Base-by-base conservation (phyloP, 306 rosid genomes). In the Hylodesmum podocarpum region DNA sequence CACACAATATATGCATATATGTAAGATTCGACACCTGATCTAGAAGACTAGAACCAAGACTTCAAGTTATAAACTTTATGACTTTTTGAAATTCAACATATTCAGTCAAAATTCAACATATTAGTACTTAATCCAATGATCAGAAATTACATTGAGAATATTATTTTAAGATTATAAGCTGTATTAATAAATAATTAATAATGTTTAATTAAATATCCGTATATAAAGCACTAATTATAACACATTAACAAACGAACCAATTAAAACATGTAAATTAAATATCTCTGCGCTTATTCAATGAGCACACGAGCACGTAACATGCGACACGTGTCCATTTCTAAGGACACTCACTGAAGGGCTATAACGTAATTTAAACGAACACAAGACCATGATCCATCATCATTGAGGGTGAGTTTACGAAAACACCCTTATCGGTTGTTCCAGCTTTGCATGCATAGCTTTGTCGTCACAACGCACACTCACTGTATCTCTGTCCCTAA, bases 381-480 rank as follows among this genome's bases (percentile, higher is more conserved):
- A 55, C 9, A 51, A 51, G 25, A 54, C 8, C 33, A 51, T 1
- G 59, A 21, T 22, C 28, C 29, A 55, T 40, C 73, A 70, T 76
- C 5, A 41, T 76, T 61, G 78, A 51, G 12, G 1, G 0, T 18
- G 72, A 70, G 0, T 49, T 77, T 82, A 47, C 82, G 11, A 25
- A 82, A 82, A 55, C 43, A 36, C 77, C 86, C 83, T 66, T 18
- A 18, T 5, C 47, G 66, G 7, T 54, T 77, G 37, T 72, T 66
- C 78, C 68, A 78, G 72, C 71, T 82, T 47, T 47, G 82, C 86
- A 57, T 63, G 55, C 75, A 62, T 81, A 63, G 73, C 68, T 39
- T 76, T 64, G 69, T 57, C 70, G 78, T 70, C 79, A 77, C 82
- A 77, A 57, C 80, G 72, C 77, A 66, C 77, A 57, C 77, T 66